Evolutionary conservation across 1,139 yeast genomes (phyloP).

Genomic region (Waltiozyma sp.): DNA sequence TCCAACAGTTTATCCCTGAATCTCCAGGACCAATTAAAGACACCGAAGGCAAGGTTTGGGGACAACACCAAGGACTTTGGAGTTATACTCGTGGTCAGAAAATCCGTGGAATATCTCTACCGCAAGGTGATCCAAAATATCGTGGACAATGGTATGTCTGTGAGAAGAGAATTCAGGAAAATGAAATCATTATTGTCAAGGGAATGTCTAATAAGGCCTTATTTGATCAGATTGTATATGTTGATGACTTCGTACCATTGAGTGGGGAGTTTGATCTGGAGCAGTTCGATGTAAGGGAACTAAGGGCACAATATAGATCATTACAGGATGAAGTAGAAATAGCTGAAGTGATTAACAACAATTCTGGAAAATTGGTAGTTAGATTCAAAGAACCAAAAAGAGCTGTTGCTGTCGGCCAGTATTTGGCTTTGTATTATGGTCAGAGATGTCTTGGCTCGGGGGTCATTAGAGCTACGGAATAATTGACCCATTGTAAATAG

Average conservation of each 20-base stretch:
- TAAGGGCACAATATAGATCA: conserved; percentile 58
- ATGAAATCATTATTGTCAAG: conserved; percentile 68
- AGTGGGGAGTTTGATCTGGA: conserved; percentile 1
- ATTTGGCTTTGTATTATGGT: conserved; percentile 57
- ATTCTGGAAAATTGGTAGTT: conserved; percentile 21
- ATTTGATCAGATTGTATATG: conserved; percentile 33
- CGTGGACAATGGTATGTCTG: conserved; percentile 83
- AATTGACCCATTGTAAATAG: not conserved
- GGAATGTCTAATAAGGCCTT: conserved; percentile 59
- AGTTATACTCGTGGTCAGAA: conserved; percentile 89
- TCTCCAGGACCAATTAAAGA: conserved; percentile 67
- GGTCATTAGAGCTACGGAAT: conserved; percentile 23
- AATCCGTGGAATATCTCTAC: conserved; percentile 58
- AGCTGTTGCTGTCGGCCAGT: conserved; percentile 90
- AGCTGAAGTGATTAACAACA: conserved; percentile 12
- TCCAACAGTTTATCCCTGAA: conserved; percentile 62
- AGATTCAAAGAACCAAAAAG: conserved; percentile 35
- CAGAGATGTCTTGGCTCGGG: conserved; percentile 78
- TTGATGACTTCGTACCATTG: conserved; percentile 20
- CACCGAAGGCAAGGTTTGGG: conserved; percentile 57
- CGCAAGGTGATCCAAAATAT: conserved; percentile 69
- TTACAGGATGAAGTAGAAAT: conserved; percentile 29
- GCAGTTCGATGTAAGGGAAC: conserved; percentile 12
- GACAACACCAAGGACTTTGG: conserved; percentile 81
- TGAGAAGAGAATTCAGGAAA: conserved; percentile 49